phyloP scores from a whole-genome alignment of 108 stramenopile species.

The Fistulifera pelliculosa region DNA sequence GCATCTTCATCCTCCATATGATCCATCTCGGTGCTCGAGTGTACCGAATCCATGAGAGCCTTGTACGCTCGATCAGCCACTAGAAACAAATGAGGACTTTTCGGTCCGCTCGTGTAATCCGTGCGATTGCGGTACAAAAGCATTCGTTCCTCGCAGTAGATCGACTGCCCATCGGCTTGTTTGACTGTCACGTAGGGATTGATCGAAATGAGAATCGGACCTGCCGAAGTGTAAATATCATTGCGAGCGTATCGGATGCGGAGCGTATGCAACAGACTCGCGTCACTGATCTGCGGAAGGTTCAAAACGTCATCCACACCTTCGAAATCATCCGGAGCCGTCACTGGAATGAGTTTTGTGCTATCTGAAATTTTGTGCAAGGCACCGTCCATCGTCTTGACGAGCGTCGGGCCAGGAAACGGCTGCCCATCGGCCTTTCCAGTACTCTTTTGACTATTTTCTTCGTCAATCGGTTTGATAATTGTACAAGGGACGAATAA shows the following conservation, averaged over 20 bases:
- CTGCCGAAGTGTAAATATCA: slow-evolving; percentile 92
- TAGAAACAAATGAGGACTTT: slow-evolving; percentile 80
- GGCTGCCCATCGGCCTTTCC: slow-evolving; percentile 8
- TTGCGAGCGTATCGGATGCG: slow-evolving; percentile 75
- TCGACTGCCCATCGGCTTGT: slow-evolving; percentile 31
- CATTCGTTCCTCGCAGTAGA: slow-evolving; percentile 71
- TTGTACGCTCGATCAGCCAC: slow-evolving; percentile 79
- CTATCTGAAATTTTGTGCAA: slow-evolving; percentile 68
- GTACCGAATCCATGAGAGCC: slow-evolving; percentile 53
- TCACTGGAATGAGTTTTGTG: slow-evolving; percentile 42
- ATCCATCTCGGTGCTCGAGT: slow-evolving; percentile 13
- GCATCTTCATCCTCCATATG: slow-evolving; percentile 50
- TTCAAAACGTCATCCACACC: slow-evolving; percentile 78
- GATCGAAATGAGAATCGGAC: slow-evolving; percentile 89
- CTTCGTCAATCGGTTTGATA: slow-evolving; percentile 55
- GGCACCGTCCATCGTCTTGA: slow-evolving; percentile 76
- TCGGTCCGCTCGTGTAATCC: slow-evolving; percentile 10
- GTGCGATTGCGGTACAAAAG: slow-evolving; percentile 40
- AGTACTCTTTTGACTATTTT: slow-evolving; percentile 9
- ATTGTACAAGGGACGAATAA: slow-evolving; percentile 74
- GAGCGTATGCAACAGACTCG: slow-evolving; percentile 80
- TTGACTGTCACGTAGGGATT: slow-evolving; percentile 89
- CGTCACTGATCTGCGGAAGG: slow-evolving; percentile 73
- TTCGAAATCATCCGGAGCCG: slow-evolving; percentile 56
- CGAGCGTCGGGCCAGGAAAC: slow-evolving; percentile 46